A percentile compares a stretch with the other conserved stretches of the same genome.
phyloP scores from a whole-genome alignment of 2,329 filamentous ascomycete species.

The Boeremia exigua region DNA sequence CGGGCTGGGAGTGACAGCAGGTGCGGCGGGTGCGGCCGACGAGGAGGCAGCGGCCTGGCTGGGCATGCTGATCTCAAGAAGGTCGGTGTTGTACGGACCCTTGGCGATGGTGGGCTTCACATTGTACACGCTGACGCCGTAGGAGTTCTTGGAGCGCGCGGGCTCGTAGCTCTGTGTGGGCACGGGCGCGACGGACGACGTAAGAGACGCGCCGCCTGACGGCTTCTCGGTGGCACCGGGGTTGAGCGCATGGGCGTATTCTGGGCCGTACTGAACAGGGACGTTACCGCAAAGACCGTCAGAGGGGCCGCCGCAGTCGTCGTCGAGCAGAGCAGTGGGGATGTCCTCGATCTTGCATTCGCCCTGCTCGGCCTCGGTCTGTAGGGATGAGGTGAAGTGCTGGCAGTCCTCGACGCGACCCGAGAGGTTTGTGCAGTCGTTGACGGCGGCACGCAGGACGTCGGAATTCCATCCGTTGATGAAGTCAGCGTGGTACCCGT shows the following conservation, averaged over 20 bases:
- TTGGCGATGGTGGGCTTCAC: slow-evolving; percentile 18
- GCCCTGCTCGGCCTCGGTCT: slow-evolving; percentile 60
- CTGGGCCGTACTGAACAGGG: slow-evolving; percentile 55
- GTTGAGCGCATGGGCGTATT: slow-evolving; percentile 44
- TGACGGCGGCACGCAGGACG: slow-evolving; percentile 70
- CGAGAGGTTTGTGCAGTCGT: slow-evolving; percentile 73
- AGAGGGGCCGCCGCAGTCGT: slow-evolving; percentile 65
- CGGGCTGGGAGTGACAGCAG: slow-evolving; percentile 33
- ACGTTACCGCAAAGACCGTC: slow-evolving; percentile 70
- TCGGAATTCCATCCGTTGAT: slow-evolving; percentile 71
- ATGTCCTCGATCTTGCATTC: slow-evolving; percentile 68
- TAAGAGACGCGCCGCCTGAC: slow-evolving; percentile 26
- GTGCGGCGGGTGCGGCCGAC: slow-evolving; percentile 16
- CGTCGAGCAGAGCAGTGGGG: slow-evolving; percentile 61
- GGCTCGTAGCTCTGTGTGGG: slow-evolving; percentile 45
- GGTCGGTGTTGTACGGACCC: slow-evolving; percentile 12
- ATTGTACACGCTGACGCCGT: slow-evolving; percentile 44
- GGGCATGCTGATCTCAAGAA: slow-evolving; percentile 13
- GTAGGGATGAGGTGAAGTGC: slow-evolving; percentile 66
- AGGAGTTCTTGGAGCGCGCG: slow-evolving; percentile 36
- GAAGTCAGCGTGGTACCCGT: slow-evolving; percentile 76
- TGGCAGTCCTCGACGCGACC: slow-evolving; percentile 76
- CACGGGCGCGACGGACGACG: slow-evolving; percentile 29
- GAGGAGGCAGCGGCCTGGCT: slow-evolving; percentile 6
- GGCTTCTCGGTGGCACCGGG: slow-evolving; percentile 29